phyloP scores from a whole-genome alignment of 306 rosid species.

The Herpetospermum pedunculosum region DNA sequence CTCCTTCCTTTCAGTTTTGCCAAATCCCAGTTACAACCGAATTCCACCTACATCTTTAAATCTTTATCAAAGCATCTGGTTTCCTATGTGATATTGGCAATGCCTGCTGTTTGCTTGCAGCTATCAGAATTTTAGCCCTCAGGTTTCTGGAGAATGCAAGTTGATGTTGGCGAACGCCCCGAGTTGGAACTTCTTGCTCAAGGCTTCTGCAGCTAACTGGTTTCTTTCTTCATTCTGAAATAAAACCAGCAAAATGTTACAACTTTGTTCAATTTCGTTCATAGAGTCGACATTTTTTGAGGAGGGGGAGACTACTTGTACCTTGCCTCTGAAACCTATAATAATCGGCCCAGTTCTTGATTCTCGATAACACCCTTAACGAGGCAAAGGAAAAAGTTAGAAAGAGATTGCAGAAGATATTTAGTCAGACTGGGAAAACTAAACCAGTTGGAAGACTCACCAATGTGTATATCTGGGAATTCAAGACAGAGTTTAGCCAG shows the following conservation, averaged over 20 bases:
- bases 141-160: not conserved
- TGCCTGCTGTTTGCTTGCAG: not conserved
- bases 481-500: constrained; percentile 69
- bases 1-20: not conserved
- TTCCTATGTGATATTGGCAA: not conserved
- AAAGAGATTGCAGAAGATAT: constrained; percentile 12
- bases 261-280: not conserved
- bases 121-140: not conserved
- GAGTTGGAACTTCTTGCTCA: constrained; percentile 45
- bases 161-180: constrained; percentile 40
- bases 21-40: not conserved
- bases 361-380: constrained; percentile 67
- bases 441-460: constrained; percentile 27
- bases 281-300: not conserved
- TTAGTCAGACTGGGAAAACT: not conserved
- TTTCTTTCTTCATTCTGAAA: constrained; percentile 54
- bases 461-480: constrained; percentile 72
- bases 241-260: constrained; percentile 4
- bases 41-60: not conserved
- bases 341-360: constrained; percentile 40
- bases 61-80: not conserved
- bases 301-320: constrained; percentile 10
- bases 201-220: constrained; percentile 38
- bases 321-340: constrained; percentile 64
- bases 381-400: constrained; percentile 12